Conservation (phyloP, 306 rosid genomes). For the Corylus heterophylla region DNA sequence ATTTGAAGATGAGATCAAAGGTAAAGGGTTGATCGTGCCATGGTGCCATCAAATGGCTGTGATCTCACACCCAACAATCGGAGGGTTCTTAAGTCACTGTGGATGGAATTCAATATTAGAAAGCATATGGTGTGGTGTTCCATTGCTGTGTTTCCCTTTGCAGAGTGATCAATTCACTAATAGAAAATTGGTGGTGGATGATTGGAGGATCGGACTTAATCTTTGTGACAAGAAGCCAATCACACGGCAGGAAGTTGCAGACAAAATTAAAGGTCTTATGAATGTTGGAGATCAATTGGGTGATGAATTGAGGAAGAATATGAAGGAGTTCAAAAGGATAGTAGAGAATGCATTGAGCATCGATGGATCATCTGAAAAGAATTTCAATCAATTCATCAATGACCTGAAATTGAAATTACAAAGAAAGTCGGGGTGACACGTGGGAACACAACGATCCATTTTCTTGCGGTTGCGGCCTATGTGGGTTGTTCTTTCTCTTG, state of each 20-base stretch:
- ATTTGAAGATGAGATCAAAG: constrained; percentile 24
- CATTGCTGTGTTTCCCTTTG: constrained; percentile 35
- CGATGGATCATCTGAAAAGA: constrained; percentile 26
- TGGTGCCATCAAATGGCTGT: constrained; percentile 41
- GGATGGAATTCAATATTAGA: constrained; percentile 42
- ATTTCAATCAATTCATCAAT: constrained; percentile 17
- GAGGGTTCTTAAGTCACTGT: constrained; percentile 41
- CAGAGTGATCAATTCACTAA: constrained; percentile 29
- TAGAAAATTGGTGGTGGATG: constrained; percentile 40
- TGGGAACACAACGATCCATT: background rate
- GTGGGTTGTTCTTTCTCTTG: too few relatives aligned
- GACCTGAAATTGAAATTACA: constrained; percentile 23
- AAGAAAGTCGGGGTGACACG: background rate
- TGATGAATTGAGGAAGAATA: constrained; percentile 28
- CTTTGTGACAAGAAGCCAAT: constrained; percentile 29
- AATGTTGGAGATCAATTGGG: background rate
- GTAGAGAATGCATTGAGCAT: background rate
- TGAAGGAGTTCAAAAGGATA: constrained; percentile 7
- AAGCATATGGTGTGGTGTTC: constrained; percentile 37
- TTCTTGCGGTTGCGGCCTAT: too few relatives aligned
- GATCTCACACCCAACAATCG: constrained; percentile 29
- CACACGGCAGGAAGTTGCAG: constrained; percentile 23
- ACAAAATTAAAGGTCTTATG: constrained; percentile 31
- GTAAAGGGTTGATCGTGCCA: constrained; percentile 21
- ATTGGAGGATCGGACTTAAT: constrained; percentile 39